A percentile compares a stretch with the other conserved stretches of the same genome.
Conservation (phyloP, 2,329 filamentous ascomycete species). For the Sporothrix pallida region DNA sequence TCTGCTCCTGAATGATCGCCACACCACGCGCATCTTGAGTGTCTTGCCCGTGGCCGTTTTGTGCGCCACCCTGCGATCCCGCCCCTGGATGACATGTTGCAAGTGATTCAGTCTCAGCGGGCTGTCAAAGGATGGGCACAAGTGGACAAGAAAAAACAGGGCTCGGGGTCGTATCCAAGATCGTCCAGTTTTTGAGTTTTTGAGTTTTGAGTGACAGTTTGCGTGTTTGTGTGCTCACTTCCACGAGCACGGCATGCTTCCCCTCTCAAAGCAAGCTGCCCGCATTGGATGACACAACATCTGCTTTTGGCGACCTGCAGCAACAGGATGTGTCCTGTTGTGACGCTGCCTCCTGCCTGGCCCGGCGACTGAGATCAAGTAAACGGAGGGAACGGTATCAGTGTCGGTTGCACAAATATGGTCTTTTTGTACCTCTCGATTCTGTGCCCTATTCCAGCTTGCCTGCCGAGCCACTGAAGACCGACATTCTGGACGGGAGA, state of each 20-base stretch:
- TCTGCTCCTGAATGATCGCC: slow-evolving; percentile 1
- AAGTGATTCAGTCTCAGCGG: not conserved
- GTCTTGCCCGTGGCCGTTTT: not conserved
- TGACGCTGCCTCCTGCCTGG: not conserved
- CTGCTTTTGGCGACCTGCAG: slow-evolving; percentile 20
- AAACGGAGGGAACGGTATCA: not conserved
- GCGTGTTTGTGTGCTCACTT: not conserved
- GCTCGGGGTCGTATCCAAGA: slow-evolving; percentile 4
- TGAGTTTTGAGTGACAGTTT: not conserved
- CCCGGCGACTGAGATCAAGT: not conserved
- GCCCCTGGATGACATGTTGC: slow-evolving; percentile 8
- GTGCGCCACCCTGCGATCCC: slow-evolving; percentile 8
- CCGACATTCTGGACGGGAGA: not conserved
- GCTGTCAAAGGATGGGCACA: not conserved
- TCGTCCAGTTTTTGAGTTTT: not conserved
- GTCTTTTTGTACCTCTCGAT: not conserved
- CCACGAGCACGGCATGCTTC: not conserved
- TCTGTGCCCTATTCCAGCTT: not conserved
- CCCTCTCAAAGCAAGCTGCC: not conserved
- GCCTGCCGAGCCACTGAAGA: not conserved
- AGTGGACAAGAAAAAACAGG: not conserved
- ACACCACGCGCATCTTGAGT: slow-evolving; percentile 6
- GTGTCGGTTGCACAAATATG: not conserved
- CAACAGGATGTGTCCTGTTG: not conserved
- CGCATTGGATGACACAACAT: not conserved